Conservation (phyloP, 1,284 basidiomycete species). For the Apiotrichum veenhuisii region DNA sequence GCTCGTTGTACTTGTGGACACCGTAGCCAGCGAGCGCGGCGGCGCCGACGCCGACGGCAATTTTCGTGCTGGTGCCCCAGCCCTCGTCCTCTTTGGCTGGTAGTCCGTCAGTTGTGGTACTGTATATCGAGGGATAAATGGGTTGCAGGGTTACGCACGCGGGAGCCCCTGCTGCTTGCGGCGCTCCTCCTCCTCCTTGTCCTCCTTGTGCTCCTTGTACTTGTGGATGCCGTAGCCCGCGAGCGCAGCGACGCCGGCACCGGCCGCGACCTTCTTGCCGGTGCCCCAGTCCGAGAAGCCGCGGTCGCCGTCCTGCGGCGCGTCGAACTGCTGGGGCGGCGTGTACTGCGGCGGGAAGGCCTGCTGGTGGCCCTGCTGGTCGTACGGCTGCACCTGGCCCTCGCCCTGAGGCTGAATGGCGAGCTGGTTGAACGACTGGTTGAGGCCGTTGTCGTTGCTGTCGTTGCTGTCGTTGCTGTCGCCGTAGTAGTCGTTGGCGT, state of each 20-base stretch:
- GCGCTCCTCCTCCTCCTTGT: neutral
- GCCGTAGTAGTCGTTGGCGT: constrained; percentile 3
- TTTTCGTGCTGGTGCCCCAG: constrained; percentile 9
- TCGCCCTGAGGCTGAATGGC: neutral
- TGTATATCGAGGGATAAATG: too few relatives aligned
- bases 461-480: constrained; percentile 3
- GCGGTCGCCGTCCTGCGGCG: neutral
- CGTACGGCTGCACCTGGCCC: neutral
- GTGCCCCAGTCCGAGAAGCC: constrained; percentile 9
- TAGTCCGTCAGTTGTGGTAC: neutral
- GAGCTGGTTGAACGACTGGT: neutral
- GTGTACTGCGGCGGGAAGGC: neutral
- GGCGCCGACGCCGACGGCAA: neutral
- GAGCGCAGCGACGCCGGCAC: neutral
- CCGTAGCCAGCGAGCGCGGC: neutral
- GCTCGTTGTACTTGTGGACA: constrained; percentile 4
- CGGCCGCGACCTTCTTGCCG: constrained; percentile 5
- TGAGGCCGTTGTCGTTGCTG: neutral
- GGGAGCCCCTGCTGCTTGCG: neutral
- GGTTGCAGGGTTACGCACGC: neutral
- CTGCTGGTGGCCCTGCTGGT: neutral
- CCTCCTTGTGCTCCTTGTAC: constrained; percentile 7
- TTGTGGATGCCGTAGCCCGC: constrained; percentile 3
- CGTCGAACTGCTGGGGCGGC: neutral
- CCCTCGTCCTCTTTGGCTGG: neutral